Conservation (phyloP, 1,284 basidiomycete species). For the Coriolopsis trogii region DNA sequence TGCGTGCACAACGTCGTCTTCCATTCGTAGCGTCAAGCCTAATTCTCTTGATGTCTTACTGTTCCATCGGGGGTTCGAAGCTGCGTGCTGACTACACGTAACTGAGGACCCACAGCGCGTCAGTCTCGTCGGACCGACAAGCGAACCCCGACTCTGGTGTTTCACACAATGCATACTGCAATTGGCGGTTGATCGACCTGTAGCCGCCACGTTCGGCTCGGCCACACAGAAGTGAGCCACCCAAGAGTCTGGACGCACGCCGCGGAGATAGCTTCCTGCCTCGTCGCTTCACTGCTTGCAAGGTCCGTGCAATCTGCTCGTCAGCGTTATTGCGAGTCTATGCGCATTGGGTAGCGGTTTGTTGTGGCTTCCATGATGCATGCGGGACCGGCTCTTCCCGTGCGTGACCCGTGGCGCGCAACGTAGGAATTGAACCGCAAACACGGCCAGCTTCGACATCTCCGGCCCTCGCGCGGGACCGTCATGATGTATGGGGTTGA, state of each 20-base stretch:
- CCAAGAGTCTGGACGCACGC: no score
- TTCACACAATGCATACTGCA: no score
- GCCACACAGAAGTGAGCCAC: not conserved
- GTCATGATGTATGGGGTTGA: no score
- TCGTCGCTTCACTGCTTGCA: slow-evolving; percentile 8
- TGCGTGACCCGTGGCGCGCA: not conserved
- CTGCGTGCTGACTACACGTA: slow-evolving; percentile 1
- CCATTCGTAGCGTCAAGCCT: slow-evolving; percentile 1
- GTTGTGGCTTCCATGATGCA: slow-evolving; percentile 2
- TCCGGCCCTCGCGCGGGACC: no score
- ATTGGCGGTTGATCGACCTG: not conserved
- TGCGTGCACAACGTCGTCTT: not conserved
- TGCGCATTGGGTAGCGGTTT: not conserved
- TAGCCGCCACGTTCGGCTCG: not conserved
- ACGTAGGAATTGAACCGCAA: not conserved
- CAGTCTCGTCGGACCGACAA: no score
- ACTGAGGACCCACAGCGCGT: not conserved
- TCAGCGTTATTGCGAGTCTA: slow-evolving; percentile 6
- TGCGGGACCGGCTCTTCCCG: not conserved
- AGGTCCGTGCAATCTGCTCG: not conserved
- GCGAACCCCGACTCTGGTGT: no score
- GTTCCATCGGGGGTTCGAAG: not conserved
- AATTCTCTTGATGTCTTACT: not conserved
- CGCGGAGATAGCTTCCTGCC: slow-evolving; percentile 16
- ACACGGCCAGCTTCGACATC: not conserved